Evolutionary conservation across 345 rosid species (phyloP), one percentile per base, ranked within the genome.

Genomic region (Dovyalis caffra): DNA sequence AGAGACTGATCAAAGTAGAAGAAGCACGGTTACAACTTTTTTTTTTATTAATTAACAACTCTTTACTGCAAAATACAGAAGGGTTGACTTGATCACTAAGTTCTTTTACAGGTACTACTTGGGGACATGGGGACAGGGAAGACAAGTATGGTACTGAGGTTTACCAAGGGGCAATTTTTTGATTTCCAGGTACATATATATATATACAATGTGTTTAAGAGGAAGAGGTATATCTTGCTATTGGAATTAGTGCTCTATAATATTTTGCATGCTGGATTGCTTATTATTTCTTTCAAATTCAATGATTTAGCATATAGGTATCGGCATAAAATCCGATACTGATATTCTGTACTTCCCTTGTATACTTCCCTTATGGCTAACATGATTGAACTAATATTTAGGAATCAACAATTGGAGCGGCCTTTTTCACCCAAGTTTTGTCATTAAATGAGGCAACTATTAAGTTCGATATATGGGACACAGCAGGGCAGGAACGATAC

Each of bases 71-170:
- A 2, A n/a, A n/a, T n/a, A 43, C 1, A 43, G 12, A 3, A 18
- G 49, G 3, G 49, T 60, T 1, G 14, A 60, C 4, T 28, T 60
- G 64, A 45, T 14, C 49, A 18, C 43, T 8, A 32, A 64, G 69
- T 40, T 71, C 72, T 67, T 76, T 31, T 2, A 3, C 86, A 91
- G 94, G 97, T 91, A 21, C 86, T 91, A 72, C 87, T 91, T 11
- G 97, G 97, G 79, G 97, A 90, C 84, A 86, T 91, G 94, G 94
- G 97, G 66, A 79, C 97, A 33, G 94, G 94, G 67, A 91, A 91
- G 82, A 90, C 97, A 66, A 90, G 94, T 80, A 77, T 90, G 81
- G 91, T 87, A 9, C 76, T 91, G 82, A 86, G 94, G 88, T 90
- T 89, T 63, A 89, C 90, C 78, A 90, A 87, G 81, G 94, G 94